Base-by-base conservation (phyloP, 306 rosid species). In the Prunus campanulata region DNA sequence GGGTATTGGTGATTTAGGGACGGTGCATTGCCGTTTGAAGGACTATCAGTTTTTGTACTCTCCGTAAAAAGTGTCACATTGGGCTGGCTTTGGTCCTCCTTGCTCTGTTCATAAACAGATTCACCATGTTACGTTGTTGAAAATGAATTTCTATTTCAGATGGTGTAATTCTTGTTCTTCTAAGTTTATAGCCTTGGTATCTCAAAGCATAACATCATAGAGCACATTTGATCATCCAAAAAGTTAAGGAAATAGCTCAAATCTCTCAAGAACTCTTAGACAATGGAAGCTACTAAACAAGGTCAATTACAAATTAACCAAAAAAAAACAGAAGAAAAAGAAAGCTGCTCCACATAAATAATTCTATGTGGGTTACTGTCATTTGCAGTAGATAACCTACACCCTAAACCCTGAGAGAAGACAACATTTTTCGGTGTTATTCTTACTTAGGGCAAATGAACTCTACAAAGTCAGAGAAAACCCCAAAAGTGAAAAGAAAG, bases 41-140 rank as follows among this genome's bases (percentile, higher is more conserved):
- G 63, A 52, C 64, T 65, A 74, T 68, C 47, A 42, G 66, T 50
- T 54, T 50, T 83, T 54, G 54, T 61, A 27, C 24, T 74, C 44
- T 61, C 72, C 10, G 68, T 69, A 46, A 46, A 66, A 71, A 46
- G 44, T 70, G 42, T 60, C 54, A 32, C 77, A 68, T 68, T 71
- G 51, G 48, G 47, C 16, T 63, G 69, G 39, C 68, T 48, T 65
- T 84, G 82, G 20, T 80, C 71, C 68, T 60, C 79, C 42, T 60
- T 86, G 78, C 13, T 76, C 92, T 88, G 85, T 82, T 77, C 35
- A 82, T 19, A 64, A 72, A 47, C 71, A 83, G 5, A 74, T 47
- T 60, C 74, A 77, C 74, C 66, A 25, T 74, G 39, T 64, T 54
- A 71, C 51, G 44, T 29, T 12, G 44, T 48, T n/a, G 44, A 67